These are phyloP conservation scores for Pochonia chlamydosporia DNA, from an alignment of 2,329 filamentous ascomycete genomes.

Conservation along the genomic window DNA sequence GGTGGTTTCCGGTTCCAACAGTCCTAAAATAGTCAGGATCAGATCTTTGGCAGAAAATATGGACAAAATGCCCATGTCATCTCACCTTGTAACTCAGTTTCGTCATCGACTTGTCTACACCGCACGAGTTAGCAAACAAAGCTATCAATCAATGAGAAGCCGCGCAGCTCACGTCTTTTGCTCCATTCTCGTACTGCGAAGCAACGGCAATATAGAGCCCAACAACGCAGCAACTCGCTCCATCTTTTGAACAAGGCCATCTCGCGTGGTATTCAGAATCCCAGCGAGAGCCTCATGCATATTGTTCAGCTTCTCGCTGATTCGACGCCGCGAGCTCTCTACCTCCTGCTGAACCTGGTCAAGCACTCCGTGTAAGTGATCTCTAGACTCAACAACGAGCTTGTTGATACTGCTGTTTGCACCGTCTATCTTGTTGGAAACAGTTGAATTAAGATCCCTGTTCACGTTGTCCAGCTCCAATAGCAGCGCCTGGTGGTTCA, in stretches of 20 bases:
- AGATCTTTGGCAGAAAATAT: neutral
- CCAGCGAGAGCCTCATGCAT: constrained; percentile 4
- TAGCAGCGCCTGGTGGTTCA: neutral
- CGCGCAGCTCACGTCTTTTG: neutral
- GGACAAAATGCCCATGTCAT: neutral
- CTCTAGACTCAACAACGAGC: neutral
- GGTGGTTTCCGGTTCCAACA: no score
- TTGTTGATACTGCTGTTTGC: constrained; percentile 1
- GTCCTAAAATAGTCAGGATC: neutral
- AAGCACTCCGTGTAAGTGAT: neutral
- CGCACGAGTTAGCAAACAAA: neutral
- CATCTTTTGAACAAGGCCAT: neutral
- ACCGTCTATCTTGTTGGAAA: constrained; percentile 2
- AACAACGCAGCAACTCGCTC: neutral
- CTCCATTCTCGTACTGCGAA: neutral
- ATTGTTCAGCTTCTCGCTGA: constrained; percentile 3
- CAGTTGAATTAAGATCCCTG: neutral
- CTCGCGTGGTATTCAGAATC: neutral
- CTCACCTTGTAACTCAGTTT: neutral
- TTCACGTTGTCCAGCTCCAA: neutral
- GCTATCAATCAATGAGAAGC: neutral
- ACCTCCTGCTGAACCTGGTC: constrained; percentile 1
- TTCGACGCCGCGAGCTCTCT: constrained; percentile 4
- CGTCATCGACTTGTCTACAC: neutral
- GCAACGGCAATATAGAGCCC: neutral